phyloP scores from a whole-genome alignment of 2,329 filamentous ascomycete genomes.

The Whalleya microplaca region DNA sequence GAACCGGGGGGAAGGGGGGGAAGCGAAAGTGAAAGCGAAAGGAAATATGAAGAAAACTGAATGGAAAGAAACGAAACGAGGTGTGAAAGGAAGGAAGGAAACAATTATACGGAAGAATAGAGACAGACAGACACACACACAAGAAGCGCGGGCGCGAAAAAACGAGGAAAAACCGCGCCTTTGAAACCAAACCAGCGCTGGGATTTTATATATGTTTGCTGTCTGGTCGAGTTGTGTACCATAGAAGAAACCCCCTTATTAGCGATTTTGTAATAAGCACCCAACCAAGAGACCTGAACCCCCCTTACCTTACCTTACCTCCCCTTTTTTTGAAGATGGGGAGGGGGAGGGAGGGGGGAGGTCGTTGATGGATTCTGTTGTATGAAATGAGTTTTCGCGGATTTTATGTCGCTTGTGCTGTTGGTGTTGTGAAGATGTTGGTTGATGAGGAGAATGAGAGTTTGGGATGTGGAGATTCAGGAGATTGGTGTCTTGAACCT shows the following conservation, averaged over 20 bases:
- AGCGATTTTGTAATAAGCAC: not conserved
- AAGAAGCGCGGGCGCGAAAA: not conserved
- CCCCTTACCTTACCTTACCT: no score
- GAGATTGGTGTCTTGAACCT: not conserved
- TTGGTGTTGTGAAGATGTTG: no score
- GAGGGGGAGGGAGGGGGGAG: no score
- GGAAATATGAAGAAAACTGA: constrained; percentile 2
- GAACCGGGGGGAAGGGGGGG: not conserved
- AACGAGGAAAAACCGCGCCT: no score
- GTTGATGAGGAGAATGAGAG: no score
- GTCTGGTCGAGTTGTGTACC: no score
- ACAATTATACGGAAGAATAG: no score
- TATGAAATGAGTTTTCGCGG: not conserved
- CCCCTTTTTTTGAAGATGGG: not conserved
- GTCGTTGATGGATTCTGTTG: not conserved
- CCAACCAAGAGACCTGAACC: not conserved
- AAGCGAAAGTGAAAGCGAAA: no score
- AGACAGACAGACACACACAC: no score
- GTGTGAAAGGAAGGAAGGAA: not conserved
- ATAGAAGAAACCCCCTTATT: not conserved
- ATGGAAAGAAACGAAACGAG: constrained; percentile 3
- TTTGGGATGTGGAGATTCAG: not conserved
- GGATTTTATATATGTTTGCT: not conserved
- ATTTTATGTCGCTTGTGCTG: no score
- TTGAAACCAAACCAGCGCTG: constrained; percentile 5